Conservation (phyloP, 140 eudicot species). For the Stevia rebaudiana region DNA sequence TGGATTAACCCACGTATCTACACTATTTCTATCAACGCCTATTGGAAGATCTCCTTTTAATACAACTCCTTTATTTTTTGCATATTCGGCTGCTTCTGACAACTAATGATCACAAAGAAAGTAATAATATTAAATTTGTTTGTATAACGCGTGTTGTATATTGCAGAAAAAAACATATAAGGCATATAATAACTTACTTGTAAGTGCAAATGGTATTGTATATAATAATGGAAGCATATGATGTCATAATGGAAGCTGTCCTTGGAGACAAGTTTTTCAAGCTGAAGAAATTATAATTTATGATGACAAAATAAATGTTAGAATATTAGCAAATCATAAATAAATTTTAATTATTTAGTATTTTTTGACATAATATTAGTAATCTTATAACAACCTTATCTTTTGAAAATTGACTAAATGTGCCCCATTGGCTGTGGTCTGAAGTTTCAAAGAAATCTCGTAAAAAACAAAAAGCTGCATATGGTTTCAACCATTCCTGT, state of each 20-base stretch:
- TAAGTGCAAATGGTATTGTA: constrained; percentile 81
- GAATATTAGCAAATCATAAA: not conserved
- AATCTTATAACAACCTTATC: constrained; percentile 45
- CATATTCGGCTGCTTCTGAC: constrained; percentile 88
- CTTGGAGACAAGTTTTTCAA: constrained; percentile 76
- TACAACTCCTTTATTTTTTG: constrained; percentile 84
- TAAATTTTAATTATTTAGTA: not conserved
- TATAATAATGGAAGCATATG: constrained; percentile 82
- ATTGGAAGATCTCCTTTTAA: constrained; percentile 97
- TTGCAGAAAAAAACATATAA: not conserved
- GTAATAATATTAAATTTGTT: not conserved
- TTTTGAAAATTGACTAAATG: constrained; percentile 60
- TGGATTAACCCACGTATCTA: constrained; percentile 96
- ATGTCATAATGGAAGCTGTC: constrained; percentile 74
- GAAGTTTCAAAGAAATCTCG: constrained; percentile 96
- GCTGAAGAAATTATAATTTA: constrained; percentile 54
- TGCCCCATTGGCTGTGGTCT: constrained; percentile 97
- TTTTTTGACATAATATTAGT: not conserved
- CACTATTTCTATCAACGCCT: constrained; percentile 95
- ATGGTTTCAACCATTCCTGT: constrained; percentile 97
- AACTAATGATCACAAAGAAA: constrained; percentile 37
- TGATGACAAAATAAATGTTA: constrained; percentile 28
- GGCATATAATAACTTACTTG: constrained; percentile 56
- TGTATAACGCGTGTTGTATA: not conserved
- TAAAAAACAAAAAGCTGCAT: constrained; percentile 95